Base-by-base conservation (phyloP, 2,329 filamentous ascomycete genomes). In the Pezicula carpinea region DNA sequence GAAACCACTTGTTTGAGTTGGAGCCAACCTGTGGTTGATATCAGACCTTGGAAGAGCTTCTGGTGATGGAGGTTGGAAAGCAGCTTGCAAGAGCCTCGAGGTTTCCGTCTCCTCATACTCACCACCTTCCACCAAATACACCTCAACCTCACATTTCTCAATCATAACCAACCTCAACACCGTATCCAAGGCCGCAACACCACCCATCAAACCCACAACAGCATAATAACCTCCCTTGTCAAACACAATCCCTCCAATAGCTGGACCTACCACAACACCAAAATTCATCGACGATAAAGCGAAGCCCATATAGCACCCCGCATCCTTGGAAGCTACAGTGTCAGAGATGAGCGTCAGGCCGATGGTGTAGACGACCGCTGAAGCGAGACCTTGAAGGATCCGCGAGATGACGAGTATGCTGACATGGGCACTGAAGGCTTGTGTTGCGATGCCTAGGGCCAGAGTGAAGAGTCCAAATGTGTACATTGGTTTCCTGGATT, bases 321-420 rank as follows among this genome's bases (percentile, higher is more conserved):
- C 73, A 17, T 75, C 71, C 4, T 74, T 69, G 45, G 73, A 69
- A 1, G 75, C 77, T 36, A 87, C 78, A 0, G 83, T 87, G 57
- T 89, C 85, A 3, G 82, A 82, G 14, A 89, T 59, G 31, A 89
- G 66, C 1, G 85, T 84, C 29, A 85, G 69, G 0, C 85, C 85
- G 0, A 86, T 82, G 0, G 80, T 81, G 17, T 39, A 39, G 14
- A 39, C 35, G 15, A 39, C 35, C n/a, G n/a, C n/a, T n/a, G n/a
- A n/a, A n/a, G n/a, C n/a, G n/a, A n/a, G n/a, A n/a, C n/a, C n/a
- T n/a, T n/a, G n/a, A n/a, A n/a, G n/a, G n/a, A n/a, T n/a, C n/a
- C n/a, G n/a, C n/a, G n/a, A n/a, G n/a, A n/a, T n/a, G n/a, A n/a
- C n/a, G n/a, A n/a, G n/a, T n/a, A n/a, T n/a, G n/a, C n/a, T n/a